phyloP scores from a whole-genome alignment of 768 basidiomycete genomes.

The Kwoniella heveanensis region DNA sequence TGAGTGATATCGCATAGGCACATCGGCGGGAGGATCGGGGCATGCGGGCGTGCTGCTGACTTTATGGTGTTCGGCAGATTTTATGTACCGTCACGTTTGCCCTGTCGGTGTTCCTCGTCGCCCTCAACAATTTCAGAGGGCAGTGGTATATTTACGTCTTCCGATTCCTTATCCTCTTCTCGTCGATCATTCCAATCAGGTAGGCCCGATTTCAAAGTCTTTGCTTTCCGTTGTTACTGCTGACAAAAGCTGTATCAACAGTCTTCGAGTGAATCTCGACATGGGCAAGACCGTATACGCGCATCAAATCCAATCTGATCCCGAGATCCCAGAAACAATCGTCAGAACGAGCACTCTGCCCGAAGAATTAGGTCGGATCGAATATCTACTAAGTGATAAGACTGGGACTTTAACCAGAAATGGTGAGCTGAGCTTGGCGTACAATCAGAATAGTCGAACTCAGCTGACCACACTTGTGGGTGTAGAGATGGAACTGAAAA shows the following conservation, averaged over 20 bases:
- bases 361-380: conserved; percentile 91
- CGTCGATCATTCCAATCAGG: conserved; percentile 99
- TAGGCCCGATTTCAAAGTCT: conserved; percentile 59
- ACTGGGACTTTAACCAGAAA: conserved; percentile 98
- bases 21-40: no score
- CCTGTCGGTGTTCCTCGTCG: conserved; percentile 86
- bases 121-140: conserved; percentile 92
- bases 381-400: conserved; percentile 95
- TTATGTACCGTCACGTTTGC: conserved; percentile 91
- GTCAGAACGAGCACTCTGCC: conserved; percentile 97
- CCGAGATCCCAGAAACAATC: conserved; percentile 90
- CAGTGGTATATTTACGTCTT: conserved; percentile 95
- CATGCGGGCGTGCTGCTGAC: neutral
- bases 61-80: conserved; percentile 62
- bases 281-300: conserved; percentile 99
- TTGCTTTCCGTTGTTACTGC: no score
- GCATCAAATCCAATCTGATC: conserved; percentile 88
- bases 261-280: conserved; percentile 96
- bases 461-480: neutral
- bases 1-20: conserved; percentile 53
- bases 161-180: conserved; percentile 95
- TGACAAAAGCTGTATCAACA: conserved; percentile 52
- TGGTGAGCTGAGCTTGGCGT: conserved; percentile 63
- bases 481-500: conserved; percentile 99
- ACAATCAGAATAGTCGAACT: neutral